Evolutionary conservation across 1,139 yeast species (phyloP), one percentile per base, ranked within the genome.

Genomic region (Ashbya aceris): DNA sequence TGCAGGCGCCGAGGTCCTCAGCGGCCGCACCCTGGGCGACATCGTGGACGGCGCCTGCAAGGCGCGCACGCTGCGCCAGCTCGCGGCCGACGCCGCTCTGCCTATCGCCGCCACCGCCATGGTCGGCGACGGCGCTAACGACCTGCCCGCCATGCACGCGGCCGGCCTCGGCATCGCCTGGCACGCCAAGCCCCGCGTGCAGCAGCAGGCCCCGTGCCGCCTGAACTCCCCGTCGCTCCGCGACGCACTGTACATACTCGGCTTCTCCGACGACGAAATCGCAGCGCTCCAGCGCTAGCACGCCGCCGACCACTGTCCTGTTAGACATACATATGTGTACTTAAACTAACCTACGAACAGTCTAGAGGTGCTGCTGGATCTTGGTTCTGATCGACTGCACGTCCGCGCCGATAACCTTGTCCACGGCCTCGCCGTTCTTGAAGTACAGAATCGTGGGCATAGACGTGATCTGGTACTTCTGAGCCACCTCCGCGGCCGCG

Each of bases 71-170:
- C 67, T 91, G 41, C 63, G 71, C 39, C 74, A 77, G 53, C 77
- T 91, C 35, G 93, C 96, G 1, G 51, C 60, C 2, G 73, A 72
- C 43, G 86, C 84, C 50, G 64, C 64, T 3, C 71, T 89, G 28
- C 76, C 76, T 26, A 66, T 82, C 3, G 64, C 62, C 34, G 60
- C 71, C 12, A 77, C 81, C 0, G 81, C 85, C 39, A 97, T 97
- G 33, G 85, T 93, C 31, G 99, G 99, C 27, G 98, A 93, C 60
- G 98, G 98, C 28, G 95, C 97, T 23, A 93, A 93, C 56, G 99
- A 93, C 64, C 69, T 93, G 59, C 76, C 76, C 35, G 94, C 94
- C 89, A 91, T 93, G 97, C 74, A 70, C 3, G 77, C 67, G 13
- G 96, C 96, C 1, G 97, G 98, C 0, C 84, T 79, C 61, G 98